Base-by-base conservation (phyloP, 179 eudicot species). In the Amaranthus tricolor region DNA sequence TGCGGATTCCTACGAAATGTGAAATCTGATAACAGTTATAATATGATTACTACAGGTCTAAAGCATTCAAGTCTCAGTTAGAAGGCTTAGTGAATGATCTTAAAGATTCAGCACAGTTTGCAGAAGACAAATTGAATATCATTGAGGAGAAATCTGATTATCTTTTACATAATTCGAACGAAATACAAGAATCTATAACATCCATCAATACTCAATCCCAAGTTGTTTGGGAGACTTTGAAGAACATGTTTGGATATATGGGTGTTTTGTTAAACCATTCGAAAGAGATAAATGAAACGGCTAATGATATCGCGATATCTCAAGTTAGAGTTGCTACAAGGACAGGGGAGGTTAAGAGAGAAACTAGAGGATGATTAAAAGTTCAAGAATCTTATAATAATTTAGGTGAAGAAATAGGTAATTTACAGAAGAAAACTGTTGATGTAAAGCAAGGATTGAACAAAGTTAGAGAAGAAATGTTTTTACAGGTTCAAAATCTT, bases 61-160 rank as follows among this genome's bases (percentile, higher is more conserved):
- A 84, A 43, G 91, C 88, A 59, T 91, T 93, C 75, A 89, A 82
- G 78, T 74, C 73, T 13, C 89, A 88, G 68, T 83, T 89, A n/a
- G 93, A 91, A 85, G 81, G 82, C 63, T 60, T 93, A 79, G 97
- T 89, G 83, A 92, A 89, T 72, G 92, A 85, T 15, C 68, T 92
- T 45, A 91, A 89, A 68, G 72, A 60, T n/a, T 77, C 92, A 55
- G 94, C 97, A n/a, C 79, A 88, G 62, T 61, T 79, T 71, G 88
- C 97, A 17, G 89, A 91, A 79, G 87, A 84, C 20, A 93, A 85
- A 66, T 59, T 93, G 19, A 86, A 70, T 31, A 83, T 50, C 17
- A 86, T 93, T 48, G 91, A 86, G 71, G 85, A 77, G 72, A 86
- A 80, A 48, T 84, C 93, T 11, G 86, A 87, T 63, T 66, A 77